phyloP scores from a whole-genome alignment of 169 alveolate genomes.

The Eimeria maxima region DNA sequence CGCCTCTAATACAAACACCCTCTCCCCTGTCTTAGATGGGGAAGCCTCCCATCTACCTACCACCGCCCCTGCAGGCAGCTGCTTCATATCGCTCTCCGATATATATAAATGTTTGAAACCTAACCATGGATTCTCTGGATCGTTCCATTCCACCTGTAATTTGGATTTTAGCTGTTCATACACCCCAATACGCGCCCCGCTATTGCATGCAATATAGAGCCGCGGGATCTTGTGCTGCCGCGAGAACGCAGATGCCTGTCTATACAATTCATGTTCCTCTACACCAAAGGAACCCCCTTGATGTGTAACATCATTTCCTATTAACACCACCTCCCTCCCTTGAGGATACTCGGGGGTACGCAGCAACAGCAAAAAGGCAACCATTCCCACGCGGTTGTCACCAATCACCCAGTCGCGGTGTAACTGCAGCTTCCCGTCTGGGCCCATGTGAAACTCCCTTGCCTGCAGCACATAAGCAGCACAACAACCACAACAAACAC shows the following conservation, averaged over 20 bases:
- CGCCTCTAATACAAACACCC: constrained; percentile 77
- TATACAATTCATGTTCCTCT: constrained; percentile 88
- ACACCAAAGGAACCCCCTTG: constrained; percentile 91
- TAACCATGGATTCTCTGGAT: constrained; percentile 87
- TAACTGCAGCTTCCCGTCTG: constrained; percentile 73
- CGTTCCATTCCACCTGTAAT: constrained; percentile 86
- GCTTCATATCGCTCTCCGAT: constrained; percentile 86
- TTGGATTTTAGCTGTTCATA: constrained; percentile 87
- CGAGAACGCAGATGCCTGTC: constrained; percentile 89
- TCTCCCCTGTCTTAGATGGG: background rate
- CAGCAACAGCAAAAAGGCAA: constrained; percentile 74
- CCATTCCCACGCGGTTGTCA: constrained; percentile 81
- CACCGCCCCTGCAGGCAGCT: constrained; percentile 81
- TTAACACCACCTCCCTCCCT: constrained; percentile 90
- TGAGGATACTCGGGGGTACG: constrained; percentile 89
- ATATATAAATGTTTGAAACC: constrained; percentile 91
- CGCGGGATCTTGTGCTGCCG: constrained; percentile 91
- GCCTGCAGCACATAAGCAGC: constrained; percentile 16
- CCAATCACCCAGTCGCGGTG: constrained; percentile 75
- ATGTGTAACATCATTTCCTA: constrained; percentile 91
- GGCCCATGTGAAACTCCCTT: constrained; percentile 45
- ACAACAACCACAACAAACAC: background rate
- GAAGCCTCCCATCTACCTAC: constrained; percentile 51
- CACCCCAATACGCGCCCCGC: constrained; percentile 93
- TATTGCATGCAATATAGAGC: constrained; percentile 90